Conservation (phyloP, 495 filamentous ascomycete genomes). For the Rusavskia elegans region DNA sequence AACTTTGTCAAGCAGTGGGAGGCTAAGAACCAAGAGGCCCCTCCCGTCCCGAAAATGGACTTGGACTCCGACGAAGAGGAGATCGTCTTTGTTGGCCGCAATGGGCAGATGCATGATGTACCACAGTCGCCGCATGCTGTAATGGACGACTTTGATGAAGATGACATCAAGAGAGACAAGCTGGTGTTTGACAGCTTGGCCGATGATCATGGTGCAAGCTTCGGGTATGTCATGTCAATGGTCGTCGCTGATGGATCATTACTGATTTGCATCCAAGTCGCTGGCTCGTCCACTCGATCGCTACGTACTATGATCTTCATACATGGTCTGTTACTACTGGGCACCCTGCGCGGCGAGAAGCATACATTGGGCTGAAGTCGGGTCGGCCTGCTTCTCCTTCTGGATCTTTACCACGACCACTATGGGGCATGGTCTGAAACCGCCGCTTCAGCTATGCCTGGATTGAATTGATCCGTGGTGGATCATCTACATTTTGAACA, state of each 20-base stretch:
- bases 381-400: slow-evolving; percentile 6
- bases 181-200: slow-evolving; percentile 63
- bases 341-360: slow-evolving; percentile 60
- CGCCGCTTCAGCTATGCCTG: background rate
- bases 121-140: slow-evolving; percentile 20
- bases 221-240: slow-evolving; percentile 47
- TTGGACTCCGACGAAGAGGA: slow-evolving; percentile 59
- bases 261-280: slow-evolving; percentile 36
- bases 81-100: slow-evolving; percentile 79
- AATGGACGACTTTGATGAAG: slow-evolving; percentile 20
- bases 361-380: slow-evolving; percentile 64
- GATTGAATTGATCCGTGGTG: too few relatives aligned
- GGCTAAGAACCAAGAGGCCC: slow-evolving; percentile 23
- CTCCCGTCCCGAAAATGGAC: slow-evolving; percentile 9
- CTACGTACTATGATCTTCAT: slow-evolving; percentile 77
- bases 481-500: too few relatives aligned
- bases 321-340: slow-evolving; percentile 71
- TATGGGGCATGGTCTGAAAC: slow-evolving; percentile 44
- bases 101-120: slow-evolving; percentile 56
- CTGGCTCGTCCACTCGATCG: slow-evolving; percentile 89
- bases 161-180: slow-evolving; percentile 43
- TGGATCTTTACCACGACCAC: slow-evolving; percentile 36
- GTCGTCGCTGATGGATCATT: background rate
- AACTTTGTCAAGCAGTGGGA: slow-evolving; percentile 46
- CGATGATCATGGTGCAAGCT: slow-evolving; percentile 59